These are phyloP conservation scores for Daldinia sp. DNA, from an alignment of 2,329 filamentous ascomycete species.

Conservation along the genomic window DNA sequence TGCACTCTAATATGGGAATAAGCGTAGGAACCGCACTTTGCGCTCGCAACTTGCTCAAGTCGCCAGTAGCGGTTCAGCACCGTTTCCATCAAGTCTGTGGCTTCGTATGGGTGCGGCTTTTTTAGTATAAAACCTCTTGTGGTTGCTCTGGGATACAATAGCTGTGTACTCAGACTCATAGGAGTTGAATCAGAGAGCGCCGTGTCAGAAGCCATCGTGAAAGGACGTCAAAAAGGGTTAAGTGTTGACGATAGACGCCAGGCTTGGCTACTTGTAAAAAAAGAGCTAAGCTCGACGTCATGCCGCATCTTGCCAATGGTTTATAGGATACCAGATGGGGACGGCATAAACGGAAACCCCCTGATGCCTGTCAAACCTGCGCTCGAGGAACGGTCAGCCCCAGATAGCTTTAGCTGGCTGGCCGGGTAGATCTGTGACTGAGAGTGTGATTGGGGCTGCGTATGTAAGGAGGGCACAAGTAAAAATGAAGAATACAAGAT, in stretches of 20 bases:
- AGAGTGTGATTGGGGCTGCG: constrained; percentile 36
- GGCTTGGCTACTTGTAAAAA: constrained; percentile 38
- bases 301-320: constrained; percentile 36
- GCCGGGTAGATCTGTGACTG: constrained; percentile 30
- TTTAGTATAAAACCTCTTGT: constrained; percentile 13
- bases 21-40: constrained; percentile 37
- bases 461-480: constrained; percentile 31
- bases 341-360: constrained; percentile 31
- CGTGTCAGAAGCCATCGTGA: constrained; percentile 34
- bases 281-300: constrained; percentile 37
- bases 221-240: constrained; percentile 38
- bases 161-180: constrained; percentile 19
- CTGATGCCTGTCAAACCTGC: constrained; percentile 38
- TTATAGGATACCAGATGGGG: constrained; percentile 35
- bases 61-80: constrained; percentile 27
- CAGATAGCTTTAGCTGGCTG: constrained; percentile 29
- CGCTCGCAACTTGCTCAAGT: constrained; percentile 20
- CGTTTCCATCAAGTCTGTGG: constrained; percentile 19
- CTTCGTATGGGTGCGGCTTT: constrained; percentile 28
- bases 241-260: constrained; percentile 30
- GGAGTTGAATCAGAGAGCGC: constrained; percentile 22
- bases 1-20: constrained; percentile 37
- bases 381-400: constrained; percentile 27
- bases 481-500: constrained; percentile 12
- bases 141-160: constrained; percentile 15